A percentile compares a stretch with the other conserved stretches of the same genome.
These are phyloP conservation scores for Wallacemonas sp. DNA, from an alignment of 208 protist genomes.

Conservation along the genomic window DNA sequence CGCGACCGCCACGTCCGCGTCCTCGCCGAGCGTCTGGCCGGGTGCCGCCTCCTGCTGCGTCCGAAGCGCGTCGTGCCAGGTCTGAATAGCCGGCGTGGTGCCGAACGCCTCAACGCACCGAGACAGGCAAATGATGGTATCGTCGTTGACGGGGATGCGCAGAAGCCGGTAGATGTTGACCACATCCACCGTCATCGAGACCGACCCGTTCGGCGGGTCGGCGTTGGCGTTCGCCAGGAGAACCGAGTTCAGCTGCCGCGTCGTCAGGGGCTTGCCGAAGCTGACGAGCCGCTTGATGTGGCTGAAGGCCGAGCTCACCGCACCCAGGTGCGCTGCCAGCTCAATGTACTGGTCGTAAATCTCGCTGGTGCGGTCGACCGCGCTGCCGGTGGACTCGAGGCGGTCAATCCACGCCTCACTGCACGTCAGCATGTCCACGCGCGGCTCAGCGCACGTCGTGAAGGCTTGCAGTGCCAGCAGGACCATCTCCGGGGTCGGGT, in stretches of 20 bases:
- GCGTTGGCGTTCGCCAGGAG: constrained; percentile 84
- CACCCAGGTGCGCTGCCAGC: constrained; percentile 74
- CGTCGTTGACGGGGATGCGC: constrained; percentile 55
- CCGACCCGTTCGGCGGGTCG: constrained; percentile 45
- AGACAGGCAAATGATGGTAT: constrained; percentile 62
- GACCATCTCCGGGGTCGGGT: constrained; percentile 85
- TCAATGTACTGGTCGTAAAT: constrained; percentile 88
- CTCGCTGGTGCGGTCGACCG: constrained; percentile 47
- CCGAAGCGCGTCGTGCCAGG: constrained; percentile 27
- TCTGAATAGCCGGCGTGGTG: constrained; percentile 32
- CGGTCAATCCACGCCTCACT: constrained; percentile 56
- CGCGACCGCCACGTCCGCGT: constrained; percentile 46
- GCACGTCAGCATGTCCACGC: constrained; percentile 59
- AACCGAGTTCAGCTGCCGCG: constrained; percentile 83
- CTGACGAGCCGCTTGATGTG: constrained; percentile 73
- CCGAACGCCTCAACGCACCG: constrained; percentile 55
- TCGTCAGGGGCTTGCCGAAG: constrained; percentile 78
- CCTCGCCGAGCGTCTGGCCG: constrained; percentile 31
- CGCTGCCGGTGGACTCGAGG: constrained; percentile 72
- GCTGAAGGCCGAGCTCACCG: constrained; percentile 71
- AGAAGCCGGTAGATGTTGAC: constrained; percentile 63
- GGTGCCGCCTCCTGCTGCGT: constrained; percentile 25
- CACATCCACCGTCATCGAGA: constrained; percentile 73
- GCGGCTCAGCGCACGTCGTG: constrained; percentile 49
- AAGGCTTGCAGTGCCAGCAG: constrained; percentile 82